A percentile compares a stretch with the other conserved stretches of the same genome.
These are phyloP conservation scores for Globisporangium orthogonon DNA, from an alignment of 352 stramenopile genomes.

Conservation along the genomic window DNA sequence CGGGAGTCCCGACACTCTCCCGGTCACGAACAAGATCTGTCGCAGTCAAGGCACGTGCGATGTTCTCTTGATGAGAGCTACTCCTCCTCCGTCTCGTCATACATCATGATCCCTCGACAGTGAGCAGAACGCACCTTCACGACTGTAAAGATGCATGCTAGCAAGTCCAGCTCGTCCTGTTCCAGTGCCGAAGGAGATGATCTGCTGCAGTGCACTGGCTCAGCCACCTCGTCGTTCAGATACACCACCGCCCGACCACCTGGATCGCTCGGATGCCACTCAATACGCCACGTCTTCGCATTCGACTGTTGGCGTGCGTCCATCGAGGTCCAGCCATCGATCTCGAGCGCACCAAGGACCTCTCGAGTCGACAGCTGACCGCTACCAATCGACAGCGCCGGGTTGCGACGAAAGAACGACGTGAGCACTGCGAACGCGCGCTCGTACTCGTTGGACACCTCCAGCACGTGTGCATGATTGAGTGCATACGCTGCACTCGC, in stretches of 20 bases:
- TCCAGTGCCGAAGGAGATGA: constrained; percentile 16
- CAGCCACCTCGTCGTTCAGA: neutral
- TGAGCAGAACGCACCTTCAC: constrained; percentile 37
- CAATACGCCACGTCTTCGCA: constrained; percentile 14
- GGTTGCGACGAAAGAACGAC: constrained; percentile 37
- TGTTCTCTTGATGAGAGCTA: too few species aligned
- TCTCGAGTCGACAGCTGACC: constrained; percentile 14
- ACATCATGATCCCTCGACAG: too few species aligned
- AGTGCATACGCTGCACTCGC: constrained; percentile 54
- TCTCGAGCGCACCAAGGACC: constrained; percentile 29
- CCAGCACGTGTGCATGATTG: constrained; percentile 58
- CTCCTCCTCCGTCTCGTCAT: too few species aligned
- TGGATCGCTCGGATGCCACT: constrained; percentile 18
- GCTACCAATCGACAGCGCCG: constrained; percentile 23
- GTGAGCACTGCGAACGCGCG: constrained; percentile 33
- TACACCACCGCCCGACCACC: constrained; percentile 20
- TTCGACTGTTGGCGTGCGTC: neutral
- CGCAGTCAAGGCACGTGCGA: neutral
- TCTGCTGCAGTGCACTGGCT: neutral
- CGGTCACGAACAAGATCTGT: constrained; percentile 71
- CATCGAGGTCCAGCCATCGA: constrained; percentile 13
- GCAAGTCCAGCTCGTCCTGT: constrained; percentile 53
- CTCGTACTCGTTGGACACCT: constrained; percentile 34
- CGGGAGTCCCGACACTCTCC: constrained; percentile 37
- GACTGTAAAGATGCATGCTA: constrained; percentile 75